These are phyloP conservation scores for Torrubiella hemipterigena DNA, from an alignment of 2,329 filamentous ascomycete species.

Conservation along the genomic window DNA sequence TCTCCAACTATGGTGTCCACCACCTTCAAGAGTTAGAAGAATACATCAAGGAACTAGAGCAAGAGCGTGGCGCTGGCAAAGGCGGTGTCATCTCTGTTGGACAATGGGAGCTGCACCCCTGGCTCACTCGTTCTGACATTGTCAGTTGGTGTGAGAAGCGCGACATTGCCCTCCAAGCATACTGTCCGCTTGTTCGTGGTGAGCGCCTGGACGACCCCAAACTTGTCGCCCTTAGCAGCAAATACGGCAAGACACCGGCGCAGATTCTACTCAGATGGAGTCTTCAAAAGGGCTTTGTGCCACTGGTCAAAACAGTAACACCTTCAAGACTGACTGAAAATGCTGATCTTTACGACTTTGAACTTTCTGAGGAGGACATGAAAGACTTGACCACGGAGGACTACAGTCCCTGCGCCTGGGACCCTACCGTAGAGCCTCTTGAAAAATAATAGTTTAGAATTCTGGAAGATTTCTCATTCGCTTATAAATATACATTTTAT, in stretches of 20 bases:
- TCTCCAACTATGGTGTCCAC: constrained; percentile 55
- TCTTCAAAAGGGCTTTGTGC: constrained; percentile 65
- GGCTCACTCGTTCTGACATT: constrained; percentile 71
- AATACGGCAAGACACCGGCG: constrained; percentile 60
- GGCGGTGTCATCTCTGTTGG: constrained; percentile 69
- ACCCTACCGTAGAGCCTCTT: constrained; percentile 36
- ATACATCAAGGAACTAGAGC: constrained; percentile 49
- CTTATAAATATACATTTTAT: neutral
- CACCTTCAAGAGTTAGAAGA: constrained; percentile 48
- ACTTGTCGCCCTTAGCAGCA: constrained; percentile 52
- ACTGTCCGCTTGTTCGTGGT: constrained; percentile 51
- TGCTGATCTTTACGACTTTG: constrained; percentile 40
- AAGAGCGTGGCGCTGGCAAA: constrained; percentile 48
- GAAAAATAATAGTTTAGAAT: too few relatives aligned
- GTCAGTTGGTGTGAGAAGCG: constrained; percentile 61
- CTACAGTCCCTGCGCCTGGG: constrained; percentile 45
- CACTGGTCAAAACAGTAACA: constrained; percentile 63
- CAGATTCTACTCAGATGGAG: constrained; percentile 75
- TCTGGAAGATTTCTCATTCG: neutral
- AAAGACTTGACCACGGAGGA: constrained; percentile 34
- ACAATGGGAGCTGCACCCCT: constrained; percentile 85
- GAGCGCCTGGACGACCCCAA: constrained; percentile 58
- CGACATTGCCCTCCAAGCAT: constrained; percentile 51
- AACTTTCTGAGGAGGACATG: constrained; percentile 40
- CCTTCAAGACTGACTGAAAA: constrained; percentile 56